These are phyloP conservation scores for Cryphonectria naterciae DNA, from an alignment of 2,329 filamentous ascomycete species.

Conservation along the genomic window DNA sequence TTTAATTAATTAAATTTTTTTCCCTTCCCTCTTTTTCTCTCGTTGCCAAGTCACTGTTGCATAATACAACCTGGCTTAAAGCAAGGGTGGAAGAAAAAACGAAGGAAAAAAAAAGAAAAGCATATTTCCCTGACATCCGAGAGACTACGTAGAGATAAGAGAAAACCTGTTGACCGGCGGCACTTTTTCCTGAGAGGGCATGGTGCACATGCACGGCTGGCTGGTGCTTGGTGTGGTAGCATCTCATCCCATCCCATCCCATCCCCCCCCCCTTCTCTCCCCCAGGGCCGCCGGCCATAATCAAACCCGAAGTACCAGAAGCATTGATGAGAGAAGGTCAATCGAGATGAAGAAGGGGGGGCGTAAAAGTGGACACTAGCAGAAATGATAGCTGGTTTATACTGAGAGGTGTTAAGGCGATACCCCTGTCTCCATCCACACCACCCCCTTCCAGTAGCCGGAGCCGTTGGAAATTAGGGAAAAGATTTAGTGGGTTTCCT, in stretches of 20 bases:
- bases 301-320: background rate
- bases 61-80: too few relatives aligned
- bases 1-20: background rate
- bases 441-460: background rate
- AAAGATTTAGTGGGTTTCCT: background rate
- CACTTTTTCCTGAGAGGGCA: background rate
- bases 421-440: background rate
- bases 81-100: background rate
- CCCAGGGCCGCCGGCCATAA: background rate
- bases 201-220: background rate
- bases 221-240: background rate
- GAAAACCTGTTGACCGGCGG: background rate
- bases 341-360: constrained; percentile 9
- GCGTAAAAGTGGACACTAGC: background rate
- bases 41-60: background rate
- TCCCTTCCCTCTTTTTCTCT: too few relatives aligned
- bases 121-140: background rate
- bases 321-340: background rate
- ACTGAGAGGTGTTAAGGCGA: background rate
- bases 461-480: constrained; percentile 7
- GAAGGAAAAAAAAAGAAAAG: background rate
- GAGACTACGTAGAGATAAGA: background rate
- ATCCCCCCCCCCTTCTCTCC: too few relatives aligned
- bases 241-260: background rate
- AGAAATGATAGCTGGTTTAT: background rate